Evolutionary conservation across 768 basidiomycete genomes (phyloP).

Genomic region (Trametes villosa): DNA sequence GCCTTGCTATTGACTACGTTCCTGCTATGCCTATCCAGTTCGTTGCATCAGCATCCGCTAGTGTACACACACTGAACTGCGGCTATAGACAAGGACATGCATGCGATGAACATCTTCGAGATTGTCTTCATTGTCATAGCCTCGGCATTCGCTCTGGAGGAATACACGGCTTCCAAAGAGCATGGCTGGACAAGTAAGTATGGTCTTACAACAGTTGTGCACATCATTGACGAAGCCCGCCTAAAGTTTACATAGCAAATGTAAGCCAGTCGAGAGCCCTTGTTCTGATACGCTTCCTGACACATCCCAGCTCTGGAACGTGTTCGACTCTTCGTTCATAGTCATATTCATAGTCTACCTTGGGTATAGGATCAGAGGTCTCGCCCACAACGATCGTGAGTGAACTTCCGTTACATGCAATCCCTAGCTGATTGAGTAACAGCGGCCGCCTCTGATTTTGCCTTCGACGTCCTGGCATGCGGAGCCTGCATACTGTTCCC

Average conservation of each 20-base stretch:
- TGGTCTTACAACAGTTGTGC: neutral
- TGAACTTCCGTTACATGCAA: neutral
- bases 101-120: slow-evolving; percentile 64
- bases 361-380: slow-evolving; percentile 64
- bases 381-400: slow-evolving; percentile 57
- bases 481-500: slow-evolving; percentile 88
- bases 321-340: slow-evolving; percentile 80
- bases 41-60: slow-evolving; percentile 31
- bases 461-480: slow-evolving; percentile 85
- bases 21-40: slow-evolving; percentile 75
- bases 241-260: slow-evolving; percentile 80
- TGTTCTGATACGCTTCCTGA: neutral
- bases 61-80: neutral
- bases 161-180: slow-evolving; percentile 86
- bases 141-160: slow-evolving; percentile 78
- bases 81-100: slow-evolving; percentile 56
- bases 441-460: slow-evolving; percentile 59
- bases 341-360: slow-evolving; percentile 72
- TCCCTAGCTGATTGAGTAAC: neutral
- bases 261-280: slow-evolving; percentile 40
- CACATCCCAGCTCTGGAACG: slow-evolving; percentile 81
- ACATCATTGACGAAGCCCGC: neutral
- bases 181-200: slow-evolving; percentile 85
- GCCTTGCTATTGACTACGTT: slow-evolving; percentile 68
- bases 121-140: slow-evolving; percentile 75